These are phyloP conservation scores for Rhodotorula glutinis DNA, from an alignment of 1,284 basidiomycete genomes.

Conservation along the genomic window DNA sequence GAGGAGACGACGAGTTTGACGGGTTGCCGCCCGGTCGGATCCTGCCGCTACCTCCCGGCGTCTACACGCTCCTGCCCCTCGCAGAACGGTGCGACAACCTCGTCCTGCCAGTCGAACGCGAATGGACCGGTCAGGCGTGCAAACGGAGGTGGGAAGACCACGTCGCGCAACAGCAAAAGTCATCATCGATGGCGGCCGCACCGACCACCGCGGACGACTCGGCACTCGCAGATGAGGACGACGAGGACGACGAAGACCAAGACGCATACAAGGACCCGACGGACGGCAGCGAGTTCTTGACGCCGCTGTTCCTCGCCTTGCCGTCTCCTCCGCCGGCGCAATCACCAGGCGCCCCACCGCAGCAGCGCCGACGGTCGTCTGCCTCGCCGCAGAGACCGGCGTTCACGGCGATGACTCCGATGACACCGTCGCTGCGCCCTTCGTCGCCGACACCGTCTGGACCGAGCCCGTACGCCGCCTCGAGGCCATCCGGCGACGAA, in stretches of 20 bases:
- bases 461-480: neutral
- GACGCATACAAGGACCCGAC: neutral
- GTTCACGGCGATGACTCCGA: slow-evolving; percentile 27
- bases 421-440: slow-evolving; percentile 18
- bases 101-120: slow-evolving; percentile 28
- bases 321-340: neutral
- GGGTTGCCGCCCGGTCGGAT: neutral
- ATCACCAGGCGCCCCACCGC: neutral
- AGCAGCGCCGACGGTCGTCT: slow-evolving; percentile 12
- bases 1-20: neutral
- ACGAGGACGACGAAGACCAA: slow-evolving; percentile 16
- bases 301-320: slow-evolving; percentile 32
- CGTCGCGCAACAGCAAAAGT: neutral
- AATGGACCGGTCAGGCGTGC: slow-evolving; percentile 23
- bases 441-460: slow-evolving; percentile 18
- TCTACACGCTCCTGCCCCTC: slow-evolving; percentile 38
- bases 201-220: slow-evolving; percentile 1
- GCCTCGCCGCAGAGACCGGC: slow-evolving; percentile 3
- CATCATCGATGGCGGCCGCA: neutral
- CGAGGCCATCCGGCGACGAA: neutral
- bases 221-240: slow-evolving; percentile 23
- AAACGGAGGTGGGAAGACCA: slow-evolving; percentile 14
- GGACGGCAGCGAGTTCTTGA: slow-evolving; percentile 23
- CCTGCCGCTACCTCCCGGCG: slow-evolving; percentile 33
- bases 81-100: slow-evolving; percentile 39